Conservation (phyloP, 176 grass and related monocot species). For the Ensete ventricosum region DNA sequence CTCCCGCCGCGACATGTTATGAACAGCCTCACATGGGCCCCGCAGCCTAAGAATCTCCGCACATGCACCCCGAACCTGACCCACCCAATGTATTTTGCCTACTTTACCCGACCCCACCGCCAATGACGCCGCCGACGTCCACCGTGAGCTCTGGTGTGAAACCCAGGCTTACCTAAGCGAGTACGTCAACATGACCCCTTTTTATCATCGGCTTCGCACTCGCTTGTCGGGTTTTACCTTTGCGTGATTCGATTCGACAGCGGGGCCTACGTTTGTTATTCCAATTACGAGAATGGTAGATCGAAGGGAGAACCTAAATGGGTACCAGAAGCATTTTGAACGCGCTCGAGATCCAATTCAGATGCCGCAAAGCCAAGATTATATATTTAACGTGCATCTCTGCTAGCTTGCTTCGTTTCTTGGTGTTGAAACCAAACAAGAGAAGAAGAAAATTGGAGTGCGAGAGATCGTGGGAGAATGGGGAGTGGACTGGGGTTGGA, state of each 20-base stretch:
- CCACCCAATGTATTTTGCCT: not conserved
- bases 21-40: not conserved
- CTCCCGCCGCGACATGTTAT: not conserved
- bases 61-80: not conserved
- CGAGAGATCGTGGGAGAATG: not conserved
- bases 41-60: not conserved
- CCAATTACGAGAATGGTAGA: no score
- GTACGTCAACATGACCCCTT: not conserved
- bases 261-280: no score
- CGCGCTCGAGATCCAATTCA: no score
- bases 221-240: no score
- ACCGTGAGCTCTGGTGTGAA: not conserved
- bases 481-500: conserved; percentile 5
- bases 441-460: not conserved
- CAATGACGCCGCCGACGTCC: not conserved
- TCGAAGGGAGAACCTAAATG: rapidly evolving
- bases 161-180: not conserved
- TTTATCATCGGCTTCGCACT: no score
- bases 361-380: no score
- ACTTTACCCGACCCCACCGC: no score
- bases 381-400: no score
- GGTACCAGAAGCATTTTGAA: no score
- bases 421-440: not conserved
- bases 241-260: no score
- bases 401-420: not conserved